Evolutionary conservation across 1,284 basidiomycete genomes (phyloP).

Genomic region (Pyrrhoderma noxium): DNA sequence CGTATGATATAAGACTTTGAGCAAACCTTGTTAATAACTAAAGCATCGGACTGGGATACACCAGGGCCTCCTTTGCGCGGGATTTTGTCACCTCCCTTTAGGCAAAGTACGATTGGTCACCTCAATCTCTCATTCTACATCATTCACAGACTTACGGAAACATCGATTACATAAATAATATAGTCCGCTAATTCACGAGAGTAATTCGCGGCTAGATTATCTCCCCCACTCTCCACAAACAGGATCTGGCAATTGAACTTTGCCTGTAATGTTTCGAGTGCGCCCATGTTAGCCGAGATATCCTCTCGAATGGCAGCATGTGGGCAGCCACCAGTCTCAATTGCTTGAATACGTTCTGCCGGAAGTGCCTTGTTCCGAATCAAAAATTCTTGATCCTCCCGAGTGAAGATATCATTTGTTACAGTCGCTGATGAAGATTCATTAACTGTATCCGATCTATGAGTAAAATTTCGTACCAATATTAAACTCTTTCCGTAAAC

Average conservation of each 20-base stretch:
- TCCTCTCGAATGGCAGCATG: conserved; percentile 97
- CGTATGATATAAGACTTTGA: conserved; percentile 4
- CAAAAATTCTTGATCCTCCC: conserved; percentile 96
- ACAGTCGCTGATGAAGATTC: conserved; percentile 59
- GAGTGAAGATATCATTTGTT: conserved; percentile 96
- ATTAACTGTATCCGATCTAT: conserved; percentile 7
- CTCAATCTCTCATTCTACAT: too few species aligned
- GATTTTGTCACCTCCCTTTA: conserved; percentile 92
- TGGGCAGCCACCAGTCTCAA: conserved; percentile 95
- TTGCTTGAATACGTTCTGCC: conserved; percentile 83
- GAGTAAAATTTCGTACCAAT: conserved; percentile 53
- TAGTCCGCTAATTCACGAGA: conserved; percentile 95
- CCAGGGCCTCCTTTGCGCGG: conserved; percentile 97
- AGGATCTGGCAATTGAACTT: conserved; percentile 78
- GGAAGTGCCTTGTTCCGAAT: conserved; percentile 89
- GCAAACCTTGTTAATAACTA: conserved; percentile 89
- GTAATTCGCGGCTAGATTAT: conserved; percentile 95
- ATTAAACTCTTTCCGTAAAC: conserved; percentile 79
- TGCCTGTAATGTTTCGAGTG: conserved; percentile 92
- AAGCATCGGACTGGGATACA: conserved; percentile 89
- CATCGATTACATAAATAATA: conserved; percentile 91
- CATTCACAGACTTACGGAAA: conserved; percentile 54
- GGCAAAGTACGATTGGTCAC: not conserved
- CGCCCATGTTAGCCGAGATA: conserved; percentile 94
- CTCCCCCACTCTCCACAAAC: conserved; percentile 93